Evolutionary conservation across 768 basidiomycete species (phyloP).

Genomic region (Tricholoma sp.): DNA sequence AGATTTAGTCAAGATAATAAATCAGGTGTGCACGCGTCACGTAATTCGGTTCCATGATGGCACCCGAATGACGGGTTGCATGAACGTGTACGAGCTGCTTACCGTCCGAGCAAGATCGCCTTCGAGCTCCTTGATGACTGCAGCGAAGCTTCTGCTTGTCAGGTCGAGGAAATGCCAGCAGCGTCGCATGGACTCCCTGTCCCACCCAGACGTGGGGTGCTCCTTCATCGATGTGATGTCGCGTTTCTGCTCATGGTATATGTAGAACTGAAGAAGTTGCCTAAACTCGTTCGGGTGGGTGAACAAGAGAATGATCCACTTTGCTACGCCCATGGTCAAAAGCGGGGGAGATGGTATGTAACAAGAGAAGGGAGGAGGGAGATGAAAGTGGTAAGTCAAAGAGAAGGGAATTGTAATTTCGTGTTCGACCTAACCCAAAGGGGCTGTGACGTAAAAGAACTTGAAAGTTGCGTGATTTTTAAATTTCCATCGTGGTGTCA

Average conservation of each 20-base stretch:
- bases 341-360: neutral
- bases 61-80: neutral
- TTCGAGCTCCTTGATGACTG: conserved; percentile 94
- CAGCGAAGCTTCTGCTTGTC: conserved; percentile 86
- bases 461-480: neutral
- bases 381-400: neutral
- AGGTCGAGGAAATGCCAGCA: conserved; percentile 89
- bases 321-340: conserved; percentile 45
- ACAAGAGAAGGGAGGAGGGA: neutral
- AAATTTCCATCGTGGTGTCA: too few species aligned
- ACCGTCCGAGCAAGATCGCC: conserved; percentile 92
- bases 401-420: neutral
- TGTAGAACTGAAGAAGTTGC: conserved; percentile 73
- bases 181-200: conserved; percentile 77
- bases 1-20: too few species aligned
- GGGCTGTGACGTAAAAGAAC: neutral
- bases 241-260: conserved; percentile 78
- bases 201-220: conserved; percentile 79
- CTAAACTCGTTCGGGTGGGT: conserved; percentile 83
- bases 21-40: neutral
- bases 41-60: neutral
- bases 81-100: conserved; percentile 28
- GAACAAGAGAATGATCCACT: conserved; percentile 63
- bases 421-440: neutral
- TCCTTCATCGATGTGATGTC: conserved; percentile 76